These are phyloP conservation scores for Metschnikowia similis DNA, from an alignment of 805 yeast species.

Conservation along the genomic window DNA sequence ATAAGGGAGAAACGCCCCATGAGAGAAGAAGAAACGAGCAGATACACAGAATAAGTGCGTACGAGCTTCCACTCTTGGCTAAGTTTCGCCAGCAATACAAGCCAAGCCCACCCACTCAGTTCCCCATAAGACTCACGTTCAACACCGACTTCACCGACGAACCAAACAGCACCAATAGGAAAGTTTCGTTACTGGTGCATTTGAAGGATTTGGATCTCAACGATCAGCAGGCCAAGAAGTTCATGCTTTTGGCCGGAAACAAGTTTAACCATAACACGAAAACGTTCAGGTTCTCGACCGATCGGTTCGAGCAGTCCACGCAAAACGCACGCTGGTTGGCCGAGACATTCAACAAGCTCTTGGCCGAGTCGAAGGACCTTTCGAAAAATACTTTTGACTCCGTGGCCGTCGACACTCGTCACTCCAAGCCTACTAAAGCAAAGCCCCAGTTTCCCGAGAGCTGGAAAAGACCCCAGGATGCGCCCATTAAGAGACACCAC, in stretches of 20 bases:
- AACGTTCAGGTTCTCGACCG: constrained; percentile 59
- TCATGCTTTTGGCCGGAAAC: constrained; percentile 72
- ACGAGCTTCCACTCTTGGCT: constrained; percentile 81
- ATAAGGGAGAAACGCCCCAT: constrained; percentile 35
- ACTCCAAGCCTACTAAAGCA: constrained; percentile 44
- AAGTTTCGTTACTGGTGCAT: constrained; percentile 58
- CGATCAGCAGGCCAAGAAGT: constrained; percentile 59
- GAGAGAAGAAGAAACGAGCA: constrained; percentile 69
- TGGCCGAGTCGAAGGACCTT: constrained; percentile 61
- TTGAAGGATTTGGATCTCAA: constrained; percentile 51
- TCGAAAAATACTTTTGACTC: constrained; percentile 63
- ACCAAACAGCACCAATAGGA: constrained; percentile 59
- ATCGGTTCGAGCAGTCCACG: constrained; percentile 67
- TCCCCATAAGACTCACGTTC: constrained; percentile 65
- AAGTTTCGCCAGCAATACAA: constrained; percentile 68
- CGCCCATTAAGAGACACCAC: constrained; percentile 46
- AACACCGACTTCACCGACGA: constrained; percentile 69
- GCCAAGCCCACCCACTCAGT: constrained; percentile 39
- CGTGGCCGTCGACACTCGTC: constrained; percentile 79
- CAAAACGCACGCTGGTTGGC: constrained; percentile 79
- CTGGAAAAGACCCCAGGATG: constrained; percentile 69
- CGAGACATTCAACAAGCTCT: constrained; percentile 55
- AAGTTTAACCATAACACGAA: constrained; percentile 65
- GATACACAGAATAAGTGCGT: constrained; percentile 80
- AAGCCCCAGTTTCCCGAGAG: constrained; percentile 61